These are phyloP conservation scores for Strobilomyces dryophilus DNA, from an alignment of 768 basidiomycete genomes.

Conservation along the genomic window DNA sequence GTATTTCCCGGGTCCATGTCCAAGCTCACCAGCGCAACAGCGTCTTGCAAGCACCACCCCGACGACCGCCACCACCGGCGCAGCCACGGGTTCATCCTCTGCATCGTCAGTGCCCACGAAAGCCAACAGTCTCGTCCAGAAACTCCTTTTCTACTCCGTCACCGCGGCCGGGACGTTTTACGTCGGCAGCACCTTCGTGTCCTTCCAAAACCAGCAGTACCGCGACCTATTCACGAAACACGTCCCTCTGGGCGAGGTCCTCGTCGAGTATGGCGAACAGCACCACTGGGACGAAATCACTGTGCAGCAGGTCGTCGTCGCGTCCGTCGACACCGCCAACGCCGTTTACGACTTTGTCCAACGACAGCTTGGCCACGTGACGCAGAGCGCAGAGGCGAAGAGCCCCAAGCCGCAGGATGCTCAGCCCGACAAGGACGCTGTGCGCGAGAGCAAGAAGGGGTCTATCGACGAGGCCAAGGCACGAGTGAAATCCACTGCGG, in stretches of 20 bases:
- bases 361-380: slow-evolving; percentile 41
- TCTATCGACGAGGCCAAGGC: slow-evolving; percentile 41
- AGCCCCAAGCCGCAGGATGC: slow-evolving; percentile 28
- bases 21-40: slow-evolving; percentile 31
- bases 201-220: slow-evolving; percentile 75
- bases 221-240: slow-evolving; percentile 81
- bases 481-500: slow-evolving; percentile 38
- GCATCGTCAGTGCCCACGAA: slow-evolving; percentile 39
- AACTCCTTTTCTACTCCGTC: slow-evolving; percentile 63
- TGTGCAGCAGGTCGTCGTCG: slow-evolving; percentile 50
- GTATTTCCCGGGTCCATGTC: not conserved
- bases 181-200: slow-evolving; percentile 71
- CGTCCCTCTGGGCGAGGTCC: slow-evolving; percentile 71
- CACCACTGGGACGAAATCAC: slow-evolving; percentile 78
- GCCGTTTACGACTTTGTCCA: slow-evolving; percentile 49
- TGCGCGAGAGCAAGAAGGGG: slow-evolving; percentile 25
- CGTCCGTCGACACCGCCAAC: slow-evolving; percentile 46
- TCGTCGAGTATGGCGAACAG: slow-evolving; percentile 80
- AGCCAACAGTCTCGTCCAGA: slow-evolving; percentile 51
- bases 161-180: slow-evolving; percentile 75
- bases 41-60: slow-evolving; percentile 56
- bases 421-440: slow-evolving; percentile 27
- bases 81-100: slow-evolving; percentile 15
- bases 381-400: slow-evolving; percentile 25
- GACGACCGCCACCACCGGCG: slow-evolving; percentile 3